These are phyloP conservation scores for Pestalotiopsis fici DNA, from an alignment of 2,329 filamentous ascomycete genomes.

Conservation along the genomic window DNA sequence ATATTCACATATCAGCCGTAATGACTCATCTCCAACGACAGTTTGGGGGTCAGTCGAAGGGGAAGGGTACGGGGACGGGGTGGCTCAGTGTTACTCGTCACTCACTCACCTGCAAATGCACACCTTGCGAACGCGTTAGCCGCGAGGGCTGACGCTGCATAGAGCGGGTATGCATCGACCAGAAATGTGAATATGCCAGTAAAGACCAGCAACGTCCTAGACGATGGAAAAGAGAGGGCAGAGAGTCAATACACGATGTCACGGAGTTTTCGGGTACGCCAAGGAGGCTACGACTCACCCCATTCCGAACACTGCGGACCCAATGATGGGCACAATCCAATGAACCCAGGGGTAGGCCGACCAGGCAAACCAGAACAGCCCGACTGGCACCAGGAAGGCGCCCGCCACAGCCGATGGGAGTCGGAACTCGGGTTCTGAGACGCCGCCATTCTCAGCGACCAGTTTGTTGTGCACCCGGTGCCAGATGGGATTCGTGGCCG, in stretches of 20 bases:
- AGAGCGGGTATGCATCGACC: conserved; percentile 76
- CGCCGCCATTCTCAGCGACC: conserved; percentile 50
- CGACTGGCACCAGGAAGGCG: conserved; percentile 75
- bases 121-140: conserved; percentile 82
- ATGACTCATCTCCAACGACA: neutral
- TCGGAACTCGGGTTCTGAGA: conserved; percentile 83
- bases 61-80: neutral
- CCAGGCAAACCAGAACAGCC: conserved; percentile 89
- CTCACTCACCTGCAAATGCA: conserved; percentile 66
- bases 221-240: neutral
- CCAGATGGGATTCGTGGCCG: conserved; percentile 68
- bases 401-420: conserved; percentile 76
- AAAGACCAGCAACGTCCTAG: conserved; percentile 75
- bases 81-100: conserved; percentile 12
- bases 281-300: conserved; percentile 52
- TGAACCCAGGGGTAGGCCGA: conserved; percentile 74
- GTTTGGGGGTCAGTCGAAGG: neutral
- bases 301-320: conserved; percentile 68
- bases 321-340: conserved; percentile 77
- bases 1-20: neutral
- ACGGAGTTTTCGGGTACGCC: neutral
- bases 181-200: conserved; percentile 80
- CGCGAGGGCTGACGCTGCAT: conserved; percentile 77
- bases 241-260: neutral
- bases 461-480: conserved; percentile 59